Evolutionary conservation across 2,329 filamentous ascomycete species (phyloP), one percentile per base, ranked within the genome.

Genomic region (Boeremia lycopersici): DNA sequence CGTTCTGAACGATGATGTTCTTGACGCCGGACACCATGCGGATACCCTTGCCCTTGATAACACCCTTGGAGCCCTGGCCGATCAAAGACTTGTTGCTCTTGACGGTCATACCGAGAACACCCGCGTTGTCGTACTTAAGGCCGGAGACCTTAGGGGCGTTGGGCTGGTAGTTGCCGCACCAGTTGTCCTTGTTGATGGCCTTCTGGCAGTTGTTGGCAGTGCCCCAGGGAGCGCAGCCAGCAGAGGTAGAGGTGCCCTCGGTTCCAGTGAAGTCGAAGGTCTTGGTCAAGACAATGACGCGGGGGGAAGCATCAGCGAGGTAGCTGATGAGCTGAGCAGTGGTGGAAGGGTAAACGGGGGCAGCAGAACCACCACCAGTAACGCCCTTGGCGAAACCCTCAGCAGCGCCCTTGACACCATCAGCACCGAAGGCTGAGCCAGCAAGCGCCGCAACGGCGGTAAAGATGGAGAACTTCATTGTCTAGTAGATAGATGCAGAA

Each of bases 141-240:
- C 74, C 74, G 36, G 77, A 77, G 41, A 76, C 77, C 54, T 66
- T 65, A 29, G 81, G 77, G 2, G 82, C 81, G 31, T 77, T 75
- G 48, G 82, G 75, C 72, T 87, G 76, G 70, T 87, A 84, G 76
- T 86, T 86, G 50, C 69, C 75, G 46, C 67, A 71, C 72, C 85
- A 87, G 81, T 82, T 85, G 65, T 78, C 66, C 67, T 85, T 74
- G 75, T 84, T 76, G 70, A 88, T 86, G 59, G 85, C 82, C 36
- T 80, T 63, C 76, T 88, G 85, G 73, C 85, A 84, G 10, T 69
- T 79, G 25, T 82, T 84, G 33, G 82, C 84, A 54, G 71, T 74
- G 12, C 71, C 71, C 62, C 69, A 71, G 23, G 85, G 84, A 13
- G 84, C 80, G 63, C 86, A 88, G 19, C 85, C 85, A 13, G 77